Percentiles rank a stretch among this genome's conserved stretches.
Evolutionary conservation across 2,329 filamentous ascomycete species (phyloP).

Genomic region (Fusarium sp.): DNA sequence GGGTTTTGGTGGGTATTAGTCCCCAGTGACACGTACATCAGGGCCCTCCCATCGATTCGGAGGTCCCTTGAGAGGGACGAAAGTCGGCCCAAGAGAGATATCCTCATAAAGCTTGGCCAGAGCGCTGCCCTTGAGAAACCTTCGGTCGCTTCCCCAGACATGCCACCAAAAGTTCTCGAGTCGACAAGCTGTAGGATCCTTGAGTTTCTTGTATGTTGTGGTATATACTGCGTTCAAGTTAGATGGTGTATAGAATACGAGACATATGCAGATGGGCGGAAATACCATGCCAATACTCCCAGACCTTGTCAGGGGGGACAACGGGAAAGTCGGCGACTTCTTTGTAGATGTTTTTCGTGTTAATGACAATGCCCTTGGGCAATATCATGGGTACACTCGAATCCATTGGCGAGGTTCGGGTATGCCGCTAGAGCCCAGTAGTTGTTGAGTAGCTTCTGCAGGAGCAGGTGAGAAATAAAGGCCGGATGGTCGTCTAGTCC

Average conservation of each 20-base stretch:
- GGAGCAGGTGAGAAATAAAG: not conserved
- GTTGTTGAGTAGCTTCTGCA: conserved; percentile 11
- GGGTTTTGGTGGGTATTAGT: not conserved
- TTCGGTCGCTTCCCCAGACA: conserved; percentile 70
- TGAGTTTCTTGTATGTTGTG: conserved; percentile 67
- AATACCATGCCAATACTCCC: conserved; percentile 69
- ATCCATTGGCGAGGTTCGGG: conserved; percentile 45
- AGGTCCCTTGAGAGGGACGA: conserved; percentile 66
- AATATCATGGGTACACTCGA: conserved; percentile 58
- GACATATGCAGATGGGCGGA: conserved; percentile 3
- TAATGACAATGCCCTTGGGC: conserved; percentile 69
- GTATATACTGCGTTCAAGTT: conserved; percentile 64
- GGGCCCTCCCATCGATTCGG: conserved; percentile 65
- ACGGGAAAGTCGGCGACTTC: conserved; percentile 65
- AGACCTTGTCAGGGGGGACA: conserved; percentile 65
- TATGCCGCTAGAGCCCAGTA: conserved; percentile 13
- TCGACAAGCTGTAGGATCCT: conserved; percentile 71
- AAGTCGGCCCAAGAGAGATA: conserved; percentile 68
- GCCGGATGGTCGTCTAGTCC: conserved; percentile 10
- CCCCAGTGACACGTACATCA: conserved; percentile 53
- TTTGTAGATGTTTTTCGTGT: conserved; percentile 63
- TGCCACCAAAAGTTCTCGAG: conserved; percentile 77
- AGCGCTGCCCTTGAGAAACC: conserved; percentile 63
- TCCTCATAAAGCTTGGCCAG: conserved; percentile 68
- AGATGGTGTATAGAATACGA: conserved; percentile 9